phyloP scores from a whole-genome alignment of 2,329 filamentous ascomycete species.

The Fusarium ramigenum region DNA sequence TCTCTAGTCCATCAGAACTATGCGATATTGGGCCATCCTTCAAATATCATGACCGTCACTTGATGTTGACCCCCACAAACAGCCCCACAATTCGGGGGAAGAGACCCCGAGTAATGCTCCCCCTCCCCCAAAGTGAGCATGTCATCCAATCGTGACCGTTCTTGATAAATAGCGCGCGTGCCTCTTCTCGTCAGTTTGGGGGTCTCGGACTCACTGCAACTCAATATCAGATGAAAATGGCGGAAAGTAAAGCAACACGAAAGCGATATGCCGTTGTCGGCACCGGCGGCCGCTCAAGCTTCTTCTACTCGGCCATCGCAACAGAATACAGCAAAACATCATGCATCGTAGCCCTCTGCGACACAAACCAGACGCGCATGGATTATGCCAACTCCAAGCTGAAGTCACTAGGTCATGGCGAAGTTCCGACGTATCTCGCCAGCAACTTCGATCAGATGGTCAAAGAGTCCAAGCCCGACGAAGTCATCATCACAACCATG shows the following conservation, averaged over 20 bases:
- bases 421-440: slow-evolving; percentile 64
- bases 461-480: slow-evolving; percentile 64
- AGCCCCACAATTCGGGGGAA: slow-evolving; percentile 24
- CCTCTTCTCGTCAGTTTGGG: background rate
- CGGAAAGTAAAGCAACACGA: slow-evolving; percentile 21
- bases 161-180: slow-evolving; percentile 9
- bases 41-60: background rate
- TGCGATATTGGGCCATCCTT: background rate
- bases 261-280: slow-evolving; percentile 67
- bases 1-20: background rate
- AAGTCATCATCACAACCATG: slow-evolving; percentile 70
- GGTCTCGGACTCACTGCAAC: background rate
- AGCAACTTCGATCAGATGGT: slow-evolving; percentile 68
- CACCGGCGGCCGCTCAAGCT: slow-evolving; percentile 66
- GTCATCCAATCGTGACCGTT: background rate
- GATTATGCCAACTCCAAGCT: slow-evolving; percentile 63
- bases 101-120: slow-evolving; percentile 16
- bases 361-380: slow-evolving; percentile 69
- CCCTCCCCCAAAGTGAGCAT: background rate
- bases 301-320: slow-evolving; percentile 69
- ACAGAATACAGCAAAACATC: slow-evolving; percentile 61
- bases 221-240: background rate
- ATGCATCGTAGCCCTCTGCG: slow-evolving; percentile 64
- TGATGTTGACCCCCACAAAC: slow-evolving; percentile 3
- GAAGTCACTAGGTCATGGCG: slow-evolving; percentile 54